Conservation (phyloP, 345 rosid genomes). For the Populus pruinosa region DNA sequence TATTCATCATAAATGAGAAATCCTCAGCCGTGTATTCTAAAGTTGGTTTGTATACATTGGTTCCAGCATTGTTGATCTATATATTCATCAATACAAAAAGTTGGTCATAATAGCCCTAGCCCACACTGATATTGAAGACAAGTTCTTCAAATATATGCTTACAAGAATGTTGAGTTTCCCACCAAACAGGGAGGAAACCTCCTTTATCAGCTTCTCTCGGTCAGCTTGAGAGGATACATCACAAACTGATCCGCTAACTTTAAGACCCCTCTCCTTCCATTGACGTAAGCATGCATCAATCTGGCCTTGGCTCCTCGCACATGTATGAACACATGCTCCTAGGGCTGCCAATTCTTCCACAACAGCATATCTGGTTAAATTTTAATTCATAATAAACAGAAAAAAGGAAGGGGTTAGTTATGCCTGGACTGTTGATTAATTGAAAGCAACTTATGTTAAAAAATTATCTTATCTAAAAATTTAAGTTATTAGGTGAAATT, state of each 20-base stretch:
- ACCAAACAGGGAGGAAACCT: not conserved
- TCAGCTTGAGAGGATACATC: not conserved
- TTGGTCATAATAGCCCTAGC: not conserved
- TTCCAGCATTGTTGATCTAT: not conserved
- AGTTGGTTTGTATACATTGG: not conserved
- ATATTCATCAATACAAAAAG: not conserved
- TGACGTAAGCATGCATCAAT: not conserved
- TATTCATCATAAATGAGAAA: not conserved
- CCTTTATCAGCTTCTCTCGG: not conserved
- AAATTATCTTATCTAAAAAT: too few relatives aligned
- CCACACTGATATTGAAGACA: not conserved
- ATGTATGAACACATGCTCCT: not conserved
- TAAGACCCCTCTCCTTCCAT: slow-evolving; percentile 1
- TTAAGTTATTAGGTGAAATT: too few relatives aligned
- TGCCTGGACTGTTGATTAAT: too few relatives aligned
- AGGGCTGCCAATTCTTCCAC: slow-evolving; percentile 2
- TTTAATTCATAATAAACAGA: not conserved
- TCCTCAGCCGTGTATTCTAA: not conserved
- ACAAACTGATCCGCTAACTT: not conserved
- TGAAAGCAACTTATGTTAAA: too few relatives aligned
- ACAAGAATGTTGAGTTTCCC: slow-evolving; percentile 2
- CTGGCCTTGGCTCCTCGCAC: not conserved
- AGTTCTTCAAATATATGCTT: not conserved
- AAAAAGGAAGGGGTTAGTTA: not conserved
- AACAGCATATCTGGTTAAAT: not conserved